Evolutionary conservation across 1,284 basidiomycete genomes (phyloP), one percentile per base, ranked within the genome.

Genomic region (Ceratobasidium sp.): DNA sequence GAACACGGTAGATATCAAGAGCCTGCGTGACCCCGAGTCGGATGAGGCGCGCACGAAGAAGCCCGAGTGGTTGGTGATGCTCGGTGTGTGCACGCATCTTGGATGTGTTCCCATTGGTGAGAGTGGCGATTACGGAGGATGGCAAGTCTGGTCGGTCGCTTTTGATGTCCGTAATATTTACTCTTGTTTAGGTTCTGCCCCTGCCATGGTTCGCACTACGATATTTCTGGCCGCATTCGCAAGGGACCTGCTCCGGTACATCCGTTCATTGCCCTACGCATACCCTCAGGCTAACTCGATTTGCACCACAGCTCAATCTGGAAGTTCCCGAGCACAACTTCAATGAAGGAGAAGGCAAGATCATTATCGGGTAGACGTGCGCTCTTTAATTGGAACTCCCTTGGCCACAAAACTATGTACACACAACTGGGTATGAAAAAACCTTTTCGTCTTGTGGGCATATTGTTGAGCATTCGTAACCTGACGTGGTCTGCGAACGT

Each of bases 71-170:
- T 86, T 98, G 79, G 91, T 98, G 83, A 98, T 98, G 96, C 84
- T 98, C 71, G 96, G 96, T 81, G 95, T 98, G 76, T 98, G 97
- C 90, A 99, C 98, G 53, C 98, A 99, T 86, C 85, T 99, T 78
- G 97, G 98, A 83, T 99, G 98, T 87, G 98, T 99, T 71, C 98
- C 98, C 77, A 98, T 99, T 81, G 94, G 94, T 79, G 96, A 98
- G 85, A 92, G 96, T 76, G 96, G 97, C 83, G 97, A 99, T 84
- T 99, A 88, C 82, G 96, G 96, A 85, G 97, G 96, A 84, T 98
- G 96, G 96, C 90, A 78, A 74, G 88, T 86, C 76, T 64, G 79
- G 69, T 61, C 43, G 39, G 31, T 49, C 29, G 8, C 27, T 43
- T 34, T 39, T 31, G 39, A 68, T 43, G 29, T 74, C n/a, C 46